phyloP scores from a whole-genome alignment of 2,329 filamentous ascomycete genomes.

The Teratosphaeria pseudoeucalypti region DNA sequence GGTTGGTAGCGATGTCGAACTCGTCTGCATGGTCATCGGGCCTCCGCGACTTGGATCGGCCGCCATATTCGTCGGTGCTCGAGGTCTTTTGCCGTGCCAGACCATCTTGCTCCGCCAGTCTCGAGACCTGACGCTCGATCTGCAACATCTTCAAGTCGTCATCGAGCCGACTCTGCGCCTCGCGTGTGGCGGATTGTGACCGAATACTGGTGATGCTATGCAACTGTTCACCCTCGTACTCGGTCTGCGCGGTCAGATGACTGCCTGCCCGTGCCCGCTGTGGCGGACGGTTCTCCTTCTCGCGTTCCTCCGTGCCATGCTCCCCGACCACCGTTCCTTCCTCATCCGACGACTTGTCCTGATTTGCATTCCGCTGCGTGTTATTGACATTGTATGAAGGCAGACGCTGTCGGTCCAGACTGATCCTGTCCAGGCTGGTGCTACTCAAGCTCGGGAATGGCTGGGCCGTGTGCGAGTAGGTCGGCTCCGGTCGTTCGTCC shows the following conservation, averaged over 20 bases:
- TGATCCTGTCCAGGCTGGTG: conserved; percentile 6
- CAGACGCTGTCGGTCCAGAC: conserved; percentile 10
- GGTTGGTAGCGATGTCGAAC: conserved; percentile 57
- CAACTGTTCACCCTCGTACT: conserved; percentile 23
- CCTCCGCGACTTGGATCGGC: conserved; percentile 40
- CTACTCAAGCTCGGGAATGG: conserved; percentile 15
- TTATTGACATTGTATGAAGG: conserved; percentile 26
- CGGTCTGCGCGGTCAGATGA: conserved; percentile 40
- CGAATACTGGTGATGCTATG: conserved; percentile 10
- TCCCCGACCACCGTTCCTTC: conserved; percentile 27
- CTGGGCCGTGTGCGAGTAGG: conserved; percentile 14
- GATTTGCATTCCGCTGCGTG: conserved; percentile 7
- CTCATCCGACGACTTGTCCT: conserved; percentile 23
- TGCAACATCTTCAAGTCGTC: conserved; percentile 58
- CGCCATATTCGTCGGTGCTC: conserved; percentile 35
- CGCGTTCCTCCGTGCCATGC: conserved; percentile 3
- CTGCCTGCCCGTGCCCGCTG: conserved; percentile 19
- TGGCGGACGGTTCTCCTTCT: conserved; percentile 8
- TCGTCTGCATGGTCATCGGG: conserved; percentile 52
- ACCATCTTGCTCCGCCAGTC: conserved; percentile 27
- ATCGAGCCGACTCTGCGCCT: conserved; percentile 50
- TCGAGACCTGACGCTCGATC: conserved; percentile 50
- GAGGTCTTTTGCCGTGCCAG: conserved; percentile 12
- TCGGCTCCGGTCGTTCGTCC: conserved; percentile 25
- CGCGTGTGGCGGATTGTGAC: conserved; percentile 48